Conservation (phyloP, 495 filamentous ascomycete genomes). For the Monascus purpureus region DNA sequence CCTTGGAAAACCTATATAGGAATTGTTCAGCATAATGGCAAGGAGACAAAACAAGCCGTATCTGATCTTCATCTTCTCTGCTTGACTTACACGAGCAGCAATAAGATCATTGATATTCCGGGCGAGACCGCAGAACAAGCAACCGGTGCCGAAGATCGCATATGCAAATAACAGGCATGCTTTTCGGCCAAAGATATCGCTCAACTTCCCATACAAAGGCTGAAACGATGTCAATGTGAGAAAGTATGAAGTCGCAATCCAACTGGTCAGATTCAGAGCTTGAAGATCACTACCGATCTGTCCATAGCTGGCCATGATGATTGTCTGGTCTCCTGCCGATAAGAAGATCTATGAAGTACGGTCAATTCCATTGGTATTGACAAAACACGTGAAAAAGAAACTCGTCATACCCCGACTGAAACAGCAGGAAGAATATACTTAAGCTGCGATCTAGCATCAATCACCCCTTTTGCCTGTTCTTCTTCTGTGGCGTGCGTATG, state of each 20-base stretch:
- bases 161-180: slow-evolving; percentile 59
- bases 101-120: slow-evolving; percentile 58
- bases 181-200: slow-evolving; percentile 79
- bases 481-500: slow-evolving; percentile 3
- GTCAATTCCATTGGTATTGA: neutral
- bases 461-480: slow-evolving; percentile 14
- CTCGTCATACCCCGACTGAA: slow-evolving; percentile 34
- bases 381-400: neutral
- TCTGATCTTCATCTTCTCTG: too few species aligned
- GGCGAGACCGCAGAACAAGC: slow-evolving; percentile 57
- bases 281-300: slow-evolving; percentile 70
- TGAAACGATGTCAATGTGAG: slow-evolving; percentile 69
- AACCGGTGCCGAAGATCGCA: slow-evolving; percentile 58
- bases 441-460: slow-evolving; percentile 20
- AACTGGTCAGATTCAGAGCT: slow-evolving; percentile 64
- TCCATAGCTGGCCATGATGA: slow-evolving; percentile 67
- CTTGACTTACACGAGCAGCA: slow-evolving; percentile 37
- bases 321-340: slow-evolving; percentile 65
- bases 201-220: slow-evolving; percentile 63
- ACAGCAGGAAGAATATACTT: slow-evolving; percentile 36
- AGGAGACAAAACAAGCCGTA: too few species aligned
- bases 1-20: slow-evolving; percentile 40
- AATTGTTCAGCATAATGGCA: neutral
- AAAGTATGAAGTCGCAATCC: slow-evolving; percentile 71
- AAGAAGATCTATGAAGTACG: slow-evolving; percentile 42